These are phyloP conservation scores for Oldenlandia corymbosa DNA, from an alignment of 257 asterid genomes.

Conservation along the genomic window DNA sequence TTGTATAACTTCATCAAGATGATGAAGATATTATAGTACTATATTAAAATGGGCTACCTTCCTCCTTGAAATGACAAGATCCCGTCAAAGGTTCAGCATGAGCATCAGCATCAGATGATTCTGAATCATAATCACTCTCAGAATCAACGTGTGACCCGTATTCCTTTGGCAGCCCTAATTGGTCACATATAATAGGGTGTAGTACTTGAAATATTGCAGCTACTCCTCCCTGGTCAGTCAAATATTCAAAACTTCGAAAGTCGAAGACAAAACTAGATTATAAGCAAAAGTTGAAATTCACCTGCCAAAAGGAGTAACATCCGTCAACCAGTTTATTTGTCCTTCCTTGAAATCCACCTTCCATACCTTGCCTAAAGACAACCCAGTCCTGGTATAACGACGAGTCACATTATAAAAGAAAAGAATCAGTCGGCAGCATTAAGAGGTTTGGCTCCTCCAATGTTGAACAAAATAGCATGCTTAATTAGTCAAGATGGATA, in stretches of 20 bases:
- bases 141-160: constrained; percentile 19
- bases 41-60: constrained; percentile 36
- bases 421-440: not conserved
- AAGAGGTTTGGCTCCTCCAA: too few species aligned
- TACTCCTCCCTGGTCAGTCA: constrained; percentile 67
- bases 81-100: constrained; percentile 39
- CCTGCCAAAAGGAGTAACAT: constrained; percentile 99
- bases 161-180: constrained; percentile 47
- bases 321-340: constrained; percentile 97
- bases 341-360: constrained; percentile 98
- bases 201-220: constrained; percentile 70
- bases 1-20: constrained; percentile 4
- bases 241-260: not conserved
- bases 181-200: constrained; percentile 38
- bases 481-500: not conserved
- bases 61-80: constrained; percentile 20
- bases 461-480: not conserved
- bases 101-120: constrained; percentile 42
- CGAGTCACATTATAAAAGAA: constrained; percentile 2
- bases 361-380: constrained; percentile 91
- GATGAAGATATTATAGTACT: not conserved
- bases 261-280: constrained; percentile 3
- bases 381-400: constrained; percentile 76
- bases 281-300: constrained; percentile 17
- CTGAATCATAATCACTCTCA: constrained; percentile 39